Conservation (phyloP, 768 basidiomycete species). For the Boletus pseudo-olivaceus region DNA sequence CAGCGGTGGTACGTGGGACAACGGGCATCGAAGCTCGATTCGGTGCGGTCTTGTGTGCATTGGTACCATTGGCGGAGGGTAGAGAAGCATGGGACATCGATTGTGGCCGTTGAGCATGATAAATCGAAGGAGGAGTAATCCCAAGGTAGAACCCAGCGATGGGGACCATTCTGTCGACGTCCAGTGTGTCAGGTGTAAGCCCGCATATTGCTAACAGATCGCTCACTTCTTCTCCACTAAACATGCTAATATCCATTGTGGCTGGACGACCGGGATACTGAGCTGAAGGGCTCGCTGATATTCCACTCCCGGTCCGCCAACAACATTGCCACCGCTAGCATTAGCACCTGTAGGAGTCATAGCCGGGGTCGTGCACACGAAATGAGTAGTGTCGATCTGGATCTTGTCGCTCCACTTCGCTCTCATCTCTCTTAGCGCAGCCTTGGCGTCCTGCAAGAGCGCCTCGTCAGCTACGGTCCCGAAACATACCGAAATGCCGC, state of each 20-base stretch:
- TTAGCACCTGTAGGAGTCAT: slow-evolving; percentile 58
- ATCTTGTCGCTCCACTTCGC: slow-evolving; percentile 92
- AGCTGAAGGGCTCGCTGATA: slow-evolving; percentile 94
- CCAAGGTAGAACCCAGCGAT: slow-evolving; percentile 83
- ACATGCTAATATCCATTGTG: slow-evolving; percentile 93
- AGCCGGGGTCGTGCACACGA: slow-evolving; percentile 90
- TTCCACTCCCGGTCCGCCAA: slow-evolving; percentile 72
- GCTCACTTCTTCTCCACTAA: slow-evolving; percentile 77
- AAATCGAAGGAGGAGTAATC: slow-evolving; percentile 46
- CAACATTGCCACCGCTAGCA: slow-evolving; percentile 47
- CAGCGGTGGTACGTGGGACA: slow-evolving; percentile 41
- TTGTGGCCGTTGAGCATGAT: slow-evolving; percentile 49
- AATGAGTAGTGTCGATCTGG: slow-evolving; percentile 97
- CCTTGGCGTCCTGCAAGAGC: slow-evolving; percentile 76
- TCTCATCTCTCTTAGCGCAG: slow-evolving; percentile 78
- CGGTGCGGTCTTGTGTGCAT: slow-evolving; percentile 34
- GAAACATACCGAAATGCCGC: slow-evolving; percentile 93
- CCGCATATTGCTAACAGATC: not conserved
- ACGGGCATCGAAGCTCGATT: slow-evolving; percentile 70
- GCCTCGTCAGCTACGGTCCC: slow-evolving; percentile 80
- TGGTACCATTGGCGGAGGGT: slow-evolving; percentile 34
- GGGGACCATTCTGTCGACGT: slow-evolving; percentile 70
- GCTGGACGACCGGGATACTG: slow-evolving; percentile 92
- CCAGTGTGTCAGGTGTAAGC: not conserved
- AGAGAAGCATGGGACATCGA: slow-evolving; percentile 73